Base-by-base conservation (phyloP, 495 filamentous ascomycete species). In the Amphirosellinia nigrospora region DNA sequence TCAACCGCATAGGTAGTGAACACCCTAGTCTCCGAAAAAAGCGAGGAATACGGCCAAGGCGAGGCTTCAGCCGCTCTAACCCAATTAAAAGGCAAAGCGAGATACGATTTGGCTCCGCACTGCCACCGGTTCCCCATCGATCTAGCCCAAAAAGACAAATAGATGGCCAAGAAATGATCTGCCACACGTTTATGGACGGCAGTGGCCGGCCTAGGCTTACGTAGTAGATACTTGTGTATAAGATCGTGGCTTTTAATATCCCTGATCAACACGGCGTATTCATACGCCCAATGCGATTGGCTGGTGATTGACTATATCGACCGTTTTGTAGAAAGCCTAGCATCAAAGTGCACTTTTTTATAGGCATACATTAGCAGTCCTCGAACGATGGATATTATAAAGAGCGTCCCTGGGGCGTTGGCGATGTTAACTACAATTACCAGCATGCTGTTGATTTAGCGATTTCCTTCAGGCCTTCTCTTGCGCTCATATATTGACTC, bases 201-300 rank as follows among this genome's bases (percentile, higher is more conserved):
- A 41, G 34, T 41, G 36, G 11, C 39, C 30, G 46, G 21, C 46
- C 28, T 32, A n/a, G 23, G 36, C 60, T 46, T 46, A 63, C 60
- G 23, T 43, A 43, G 58, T 10, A 38, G 19, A n/a, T n/a, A n/a
- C n/a, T n/a, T n/a, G n/a, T n/a, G 21, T 41, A 30, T 19, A 28
- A 45, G 3, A 28, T 62, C 39, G 36, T 45, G 26, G 59, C 39
- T 28, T 21, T 62, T 28, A 28, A 9, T 46, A 41, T 28, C 30
- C n/a, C 36, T 43, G 21, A n/a, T 65, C 15, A 23, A 69, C 63
- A 72, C 72, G 70, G 69, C 73, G 73, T 77, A 75, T 75, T 70
- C 28, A 16, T 53, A 8, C 28, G 16, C 38, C 52, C 21, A 68
- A 77, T 72, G 48, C 73, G 73, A 77, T 77, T 75, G 75, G 75